phyloP scores from a whole-genome alignment of 148 eudicot species.

The Talinum fruticosum region DNA sequence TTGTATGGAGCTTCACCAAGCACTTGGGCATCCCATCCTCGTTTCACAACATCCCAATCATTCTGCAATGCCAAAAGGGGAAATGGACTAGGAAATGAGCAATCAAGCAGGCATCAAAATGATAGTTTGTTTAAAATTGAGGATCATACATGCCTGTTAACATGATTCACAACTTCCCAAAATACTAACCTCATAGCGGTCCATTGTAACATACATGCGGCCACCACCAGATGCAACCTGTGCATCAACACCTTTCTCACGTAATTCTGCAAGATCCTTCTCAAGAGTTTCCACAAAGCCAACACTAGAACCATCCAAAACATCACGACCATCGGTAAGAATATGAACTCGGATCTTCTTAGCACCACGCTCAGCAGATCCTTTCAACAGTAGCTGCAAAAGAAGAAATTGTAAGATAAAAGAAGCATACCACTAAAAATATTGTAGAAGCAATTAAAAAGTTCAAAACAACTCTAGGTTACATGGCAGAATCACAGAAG shows the following conservation, averaged over 20 bases:
- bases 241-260: slow-evolving; percentile 85
- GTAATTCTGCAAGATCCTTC: slow-evolving; percentile 58
- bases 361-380: slow-evolving; percentile 76
- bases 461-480: background rate
- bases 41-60: slow-evolving; percentile 89
- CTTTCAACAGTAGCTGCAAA: slow-evolving; percentile 75
- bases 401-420: slow-evolving; percentile 1
- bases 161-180: background rate
- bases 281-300: slow-evolving; percentile 91
- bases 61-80: slow-evolving; percentile 39
- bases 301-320: slow-evolving; percentile 88
- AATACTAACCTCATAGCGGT: slow-evolving; percentile 82
- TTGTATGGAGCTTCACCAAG: slow-evolving; percentile 96
- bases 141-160: background rate
- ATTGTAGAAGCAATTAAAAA: background rate
- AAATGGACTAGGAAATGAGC: background rate
- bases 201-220: slow-evolving; percentile 94
- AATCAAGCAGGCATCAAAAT: background rate
- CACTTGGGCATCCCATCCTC: slow-evolving; percentile 99
- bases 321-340: slow-evolving; percentile 97
- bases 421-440: background rate
- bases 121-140: background rate
- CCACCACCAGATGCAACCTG: slow-evolving; percentile 97
- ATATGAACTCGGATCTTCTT: slow-evolving; percentile 81
- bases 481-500: background rate